Percentiles rank a stretch among this genome's conserved stretches.
These are phyloP conservation scores for Rhodosporidiobolus sp. DNA, from an alignment of 768 basidiomycete species.

Conservation along the genomic window DNA sequence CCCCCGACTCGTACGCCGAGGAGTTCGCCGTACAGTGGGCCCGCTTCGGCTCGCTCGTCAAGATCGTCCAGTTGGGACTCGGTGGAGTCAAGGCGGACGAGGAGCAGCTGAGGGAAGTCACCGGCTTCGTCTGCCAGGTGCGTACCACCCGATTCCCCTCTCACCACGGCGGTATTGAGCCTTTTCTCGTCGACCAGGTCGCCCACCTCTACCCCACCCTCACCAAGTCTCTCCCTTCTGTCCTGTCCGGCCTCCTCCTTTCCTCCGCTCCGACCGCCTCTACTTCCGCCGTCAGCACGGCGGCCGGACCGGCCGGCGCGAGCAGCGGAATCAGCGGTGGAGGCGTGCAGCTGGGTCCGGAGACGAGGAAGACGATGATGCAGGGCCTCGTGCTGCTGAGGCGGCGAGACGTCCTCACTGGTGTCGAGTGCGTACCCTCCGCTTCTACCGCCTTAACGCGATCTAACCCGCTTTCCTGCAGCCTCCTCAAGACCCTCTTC, in stretches of 20 bases:
- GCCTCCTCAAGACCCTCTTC: conserved; percentile 84
- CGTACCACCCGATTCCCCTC: not conserved
- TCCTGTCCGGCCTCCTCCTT: conserved; percentile 72
- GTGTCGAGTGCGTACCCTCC: conserved; percentile 69
- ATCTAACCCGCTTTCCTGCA: conserved; percentile 47
- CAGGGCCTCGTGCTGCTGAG: conserved; percentile 89
- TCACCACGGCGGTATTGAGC: too few relatives aligned
- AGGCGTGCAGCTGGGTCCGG: conserved; percentile 52
- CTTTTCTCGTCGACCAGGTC: conserved; percentile 54
- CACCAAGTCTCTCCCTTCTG: conserved; percentile 77
- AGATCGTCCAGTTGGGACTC: conserved; percentile 55
- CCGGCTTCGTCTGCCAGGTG: conserved; percentile 86
- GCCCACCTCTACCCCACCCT: conserved; percentile 89
- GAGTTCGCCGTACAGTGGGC: conserved; percentile 97
- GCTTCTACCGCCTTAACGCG: not conserved
- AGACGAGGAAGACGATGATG: conserved; percentile 77
- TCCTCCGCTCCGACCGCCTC: conserved; percentile 71
- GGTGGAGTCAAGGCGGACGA: conserved; percentile 57
- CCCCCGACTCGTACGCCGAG: conserved; percentile 82
- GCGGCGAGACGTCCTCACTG: conserved; percentile 87
- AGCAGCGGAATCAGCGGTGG: conserved; percentile 33
- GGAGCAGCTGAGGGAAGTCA: conserved; percentile 71
- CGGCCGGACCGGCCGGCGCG: not conserved
- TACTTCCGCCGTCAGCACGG: conserved; percentile 7
- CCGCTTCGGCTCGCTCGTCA: conserved; percentile 80